Base-by-base conservation (phyloP, 1,284 basidiomycete genomes). In the Meripilus lineatus region DNA sequence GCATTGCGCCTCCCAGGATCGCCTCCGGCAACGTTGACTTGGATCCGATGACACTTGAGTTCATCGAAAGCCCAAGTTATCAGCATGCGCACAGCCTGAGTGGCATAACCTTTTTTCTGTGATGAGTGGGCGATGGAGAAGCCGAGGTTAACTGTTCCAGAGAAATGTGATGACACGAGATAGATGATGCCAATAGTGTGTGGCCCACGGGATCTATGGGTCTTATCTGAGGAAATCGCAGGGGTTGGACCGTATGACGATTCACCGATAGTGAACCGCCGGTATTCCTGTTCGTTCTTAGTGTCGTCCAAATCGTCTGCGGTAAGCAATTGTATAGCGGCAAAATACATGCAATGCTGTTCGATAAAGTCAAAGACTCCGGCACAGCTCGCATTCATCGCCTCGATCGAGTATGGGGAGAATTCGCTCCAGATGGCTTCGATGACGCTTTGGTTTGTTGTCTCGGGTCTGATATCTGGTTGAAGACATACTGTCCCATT, bases 91-190 rank as follows among this genome's bases (percentile, higher is more conserved):
- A 78, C 56, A 2, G 72, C 75, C 37, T 70, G 61, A 22, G 62
- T 58, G 3, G 71, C 77, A 39, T 67, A 69, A 7, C 76, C 75
- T 32, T 63, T 56, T 2, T 62, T 57, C 8, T 67, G 68, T 48
- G 66, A 54, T 14, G 50, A 41, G 1, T 64, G 51, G 11, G 60
- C 48, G 32, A 82, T 51, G 49, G 74, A 64, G 50, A 82, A 57
- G 18, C 79, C 79, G 28, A 82, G 60, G 54, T 70, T 74, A 13
- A 72, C 66, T 52, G 81, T 74, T 8, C 68, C 64, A 1, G 66
- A 58, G 23, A 67, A 53, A 14, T 50, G 53, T 14, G 65, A 56
- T 6, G 55, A 41, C 2, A 62, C 56, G n/a, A 77, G 55, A 51
- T 77, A 79, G 28, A 76, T 52, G 39, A 78, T 45, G 1, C 77